Base-by-base conservation (phyloP, 1,284 basidiomycete species). In the Apiotrichum laibachii region DNA sequence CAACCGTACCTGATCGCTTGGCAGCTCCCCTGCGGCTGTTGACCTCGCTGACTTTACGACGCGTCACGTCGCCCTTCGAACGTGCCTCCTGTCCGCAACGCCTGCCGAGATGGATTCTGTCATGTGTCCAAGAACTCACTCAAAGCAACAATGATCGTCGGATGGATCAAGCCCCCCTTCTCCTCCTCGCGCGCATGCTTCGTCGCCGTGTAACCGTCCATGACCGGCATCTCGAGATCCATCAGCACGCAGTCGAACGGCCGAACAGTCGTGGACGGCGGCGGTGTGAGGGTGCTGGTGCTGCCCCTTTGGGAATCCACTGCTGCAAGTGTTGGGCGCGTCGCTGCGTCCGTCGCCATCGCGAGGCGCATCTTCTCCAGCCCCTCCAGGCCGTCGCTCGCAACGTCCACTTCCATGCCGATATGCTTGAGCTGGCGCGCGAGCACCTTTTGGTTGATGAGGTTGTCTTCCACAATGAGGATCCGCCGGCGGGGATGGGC, bases 371-470 rank as follows among this genome's bases (percentile, higher is more conserved):
- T 65, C 56, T 69, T 69, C 31, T 79, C 72, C 31, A 81, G 64
- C 8, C 74, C 80, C 57, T 80, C 77, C 2, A 74, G 67, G 8
- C 80, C 80, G 59, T 80, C 67, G 45, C 68, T 67, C 1, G 77
- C 77, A 16, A 73, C 64, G 34, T 67, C 65, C 18, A 68, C 70
- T 8, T 55, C 61, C 31, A 71, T 59, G 5, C 71, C 71, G 1
- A 69, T 67, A 50, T 70, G 72, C 19, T 61, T 61, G 18, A 80
- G 62, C 52, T 78, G 77, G 0, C 76, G 69, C 47, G 64, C 62
- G 8, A 79, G 64, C 7, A 79, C 70, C 16, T 70, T 74, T 54
- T 75, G 76, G 49, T 76, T 77, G 66, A 80, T 77, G 21, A 72
- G 55, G 52, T 79, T 79, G 60, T 80, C 78, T 47, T 67, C 67